Base-by-base conservation (phyloP, 805 yeast species). In the Kluyveromyces lactis region DNA sequence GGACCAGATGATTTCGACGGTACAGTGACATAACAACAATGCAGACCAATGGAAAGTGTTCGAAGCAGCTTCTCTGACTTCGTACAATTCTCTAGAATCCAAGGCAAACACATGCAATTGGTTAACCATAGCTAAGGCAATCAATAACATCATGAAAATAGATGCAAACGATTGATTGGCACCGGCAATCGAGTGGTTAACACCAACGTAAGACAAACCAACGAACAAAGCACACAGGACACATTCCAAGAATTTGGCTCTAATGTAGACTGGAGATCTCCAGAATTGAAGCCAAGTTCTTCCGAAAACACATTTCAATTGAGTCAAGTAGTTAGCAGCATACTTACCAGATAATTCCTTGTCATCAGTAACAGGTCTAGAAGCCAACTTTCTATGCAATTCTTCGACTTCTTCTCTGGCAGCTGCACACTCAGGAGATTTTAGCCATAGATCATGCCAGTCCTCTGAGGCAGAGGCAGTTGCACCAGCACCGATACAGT, bases 401-500 rank as follows among this genome's bases (percentile, higher is more conserved):
- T 52, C 53, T 35, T 64, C 70, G 45, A 80, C 71, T 52, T 77
- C 84, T 3, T 52, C 59, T 45, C 72, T 69, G 17, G 77, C 71
- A 4, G 66, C 73, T 34, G 62, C 55, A 55, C 68, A 73, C 56
- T 75, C 77, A 24, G 60, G 72, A 39, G 71, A 75, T 12, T 57
- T 60, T 6, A 46, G 47, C 92, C 92, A 83, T 10, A 73, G 66
- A 9, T 77, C 74, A 56, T 67, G 66, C 79, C 84, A 83, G 57
- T 83, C 79, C 37, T 69, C 71, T 23, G 60, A 52, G 13, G 71
- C 73, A 39, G 64, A 53, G 3, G 86, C 80, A 21, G 86, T 80
- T 2, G 90, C 86, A 55, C 86, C 89, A 26, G 90, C 89, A 44
- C 90, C 90, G 58, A 83, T 79, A 42, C 76, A 76, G 45, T 79